phyloP scores from a whole-genome alignment of 2,329 filamentous ascomycete species.

The Phoma herbarum region DNA sequence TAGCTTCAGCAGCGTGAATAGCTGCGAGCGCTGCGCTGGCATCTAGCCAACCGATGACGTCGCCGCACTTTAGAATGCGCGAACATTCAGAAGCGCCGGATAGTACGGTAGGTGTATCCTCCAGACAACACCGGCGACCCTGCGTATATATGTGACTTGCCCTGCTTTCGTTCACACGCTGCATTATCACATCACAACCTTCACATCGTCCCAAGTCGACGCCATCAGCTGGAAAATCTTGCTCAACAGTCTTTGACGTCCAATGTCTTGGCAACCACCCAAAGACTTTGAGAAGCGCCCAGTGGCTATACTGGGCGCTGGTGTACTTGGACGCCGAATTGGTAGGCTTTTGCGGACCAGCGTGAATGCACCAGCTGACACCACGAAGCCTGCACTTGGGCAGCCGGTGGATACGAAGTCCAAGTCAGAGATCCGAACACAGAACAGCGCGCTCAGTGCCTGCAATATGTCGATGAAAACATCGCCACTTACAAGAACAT shows the following conservation, averaged over 20 bases:
- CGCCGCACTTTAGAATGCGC: neutral
- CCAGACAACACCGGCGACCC: constrained; percentile 4
- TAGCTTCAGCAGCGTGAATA: neutral
- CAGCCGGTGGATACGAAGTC: constrained; percentile 55
- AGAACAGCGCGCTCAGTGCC: constrained; percentile 46
- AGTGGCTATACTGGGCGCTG: constrained; percentile 27
- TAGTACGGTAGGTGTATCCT: constrained; percentile 11
- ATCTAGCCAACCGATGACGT: constrained; percentile 8
- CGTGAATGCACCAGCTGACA: neutral
- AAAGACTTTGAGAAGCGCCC: constrained; percentile 18
- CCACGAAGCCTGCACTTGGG: constrained; percentile 42
- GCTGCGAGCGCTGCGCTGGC: neutral
- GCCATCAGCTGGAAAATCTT: neutral
- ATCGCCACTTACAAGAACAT: constrained; percentile 21
- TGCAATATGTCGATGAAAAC: constrained; percentile 54
- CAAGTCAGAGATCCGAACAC: constrained; percentile 54
- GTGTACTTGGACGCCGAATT: constrained; percentile 30
- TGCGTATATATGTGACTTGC: constrained; percentile 11
- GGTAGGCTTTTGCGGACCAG: neutral
- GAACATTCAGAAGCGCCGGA: constrained; percentile 11
- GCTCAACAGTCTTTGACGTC: neutral
- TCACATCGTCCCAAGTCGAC: neutral
- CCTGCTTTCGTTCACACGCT: neutral
- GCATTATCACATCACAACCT: neutral
- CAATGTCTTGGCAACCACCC: constrained; percentile 19